Evolutionary conservation across 208 protist species (phyloP).

Genomic region (Tritrichomonas foetus): DNA sequence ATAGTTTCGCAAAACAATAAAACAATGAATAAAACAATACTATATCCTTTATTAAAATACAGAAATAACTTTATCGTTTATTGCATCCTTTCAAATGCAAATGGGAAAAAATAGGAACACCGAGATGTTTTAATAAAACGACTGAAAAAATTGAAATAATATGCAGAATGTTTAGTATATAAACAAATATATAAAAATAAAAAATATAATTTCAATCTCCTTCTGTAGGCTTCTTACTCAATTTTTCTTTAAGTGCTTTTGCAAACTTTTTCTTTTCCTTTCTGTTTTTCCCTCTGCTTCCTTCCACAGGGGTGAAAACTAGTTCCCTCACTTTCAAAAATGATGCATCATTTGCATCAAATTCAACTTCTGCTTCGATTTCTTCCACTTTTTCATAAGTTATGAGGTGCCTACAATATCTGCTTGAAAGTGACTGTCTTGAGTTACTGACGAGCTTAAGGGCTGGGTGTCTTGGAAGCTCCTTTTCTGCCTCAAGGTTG

Average conservation of each 20-base stretch:
- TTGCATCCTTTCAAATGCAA: too few species aligned
- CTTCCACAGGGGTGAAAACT: not conserved
- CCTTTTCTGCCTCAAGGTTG: not conserved
- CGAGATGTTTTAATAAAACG: too few species aligned
- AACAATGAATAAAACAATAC: too few species aligned
- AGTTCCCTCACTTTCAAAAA: not conserved
- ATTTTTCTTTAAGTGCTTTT: not conserved
- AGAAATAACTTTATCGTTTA: too few species aligned
- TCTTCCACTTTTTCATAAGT: not conserved
- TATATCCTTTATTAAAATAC: too few species aligned
- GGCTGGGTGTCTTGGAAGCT: not conserved
- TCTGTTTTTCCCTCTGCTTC: not conserved
- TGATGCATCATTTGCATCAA: not conserved
- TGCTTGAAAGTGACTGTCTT: not conserved
- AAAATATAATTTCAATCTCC: too few species aligned
- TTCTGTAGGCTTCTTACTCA: not conserved
- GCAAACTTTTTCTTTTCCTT: not conserved
- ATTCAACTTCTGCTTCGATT: not conserved
- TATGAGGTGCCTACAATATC: constrained; percentile 1
- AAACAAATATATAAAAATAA: too few species aligned
- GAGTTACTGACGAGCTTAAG: not conserved
- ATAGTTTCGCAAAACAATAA: too few species aligned
- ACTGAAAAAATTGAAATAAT: too few species aligned
- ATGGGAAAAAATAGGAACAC: too few species aligned
- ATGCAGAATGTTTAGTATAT: too few species aligned